Evolutionary conservation across 208 protist genomes (phyloP), one percentile per base, ranked within the genome.

Genomic region (Leishmania guyanensis): DNA sequence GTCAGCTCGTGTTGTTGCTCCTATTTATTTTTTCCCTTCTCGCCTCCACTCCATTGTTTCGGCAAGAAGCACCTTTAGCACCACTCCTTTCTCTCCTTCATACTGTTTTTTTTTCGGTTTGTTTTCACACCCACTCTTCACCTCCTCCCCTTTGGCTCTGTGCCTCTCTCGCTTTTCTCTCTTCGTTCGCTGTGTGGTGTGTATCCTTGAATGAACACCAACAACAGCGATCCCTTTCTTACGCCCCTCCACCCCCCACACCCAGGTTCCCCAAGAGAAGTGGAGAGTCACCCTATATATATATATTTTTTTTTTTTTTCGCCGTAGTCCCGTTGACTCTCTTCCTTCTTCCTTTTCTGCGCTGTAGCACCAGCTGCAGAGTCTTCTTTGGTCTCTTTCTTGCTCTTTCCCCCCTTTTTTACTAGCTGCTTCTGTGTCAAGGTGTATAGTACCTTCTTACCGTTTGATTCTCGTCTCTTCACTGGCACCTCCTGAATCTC

Each of bases 91-190:
- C 22, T 39, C 39, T 10, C 48, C 75, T 64, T 39, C 17, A 29
- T 70, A 33, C 36, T 78, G 9, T 78, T 81, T 77, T 81, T 78
- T 81, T 77, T 81, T 78, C 66, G 26, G 56, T 60, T 54, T 22
- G 2, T 72, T 70, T 22, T 64, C 58, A 64, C 58, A 6, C 58
- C 58, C n/a, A 64, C 58, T 43, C 50, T 76, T 74, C 48, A 12
- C 71, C 12, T 56, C 75, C 51, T 69, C 66, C 46, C 68, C 48
- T 65, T 77, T 62, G 53, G 5, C 78, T 83, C 58, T 79, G 39
- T 36, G 76, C 72, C 58, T 71, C 60, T 48, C 20, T 78, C 29
- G n/a, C 16, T 60, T 78, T 81, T 72, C 71, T 77, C 75, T 29
- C 58, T 53, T 77, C 17, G 39, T 50, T 77, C 29, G 16, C 51